Percentiles rank a stretch among this genome's conserved stretches.
Conservation (phyloP, 2,329 filamentous ascomycete genomes). For the Aspergillus texensis region DNA sequence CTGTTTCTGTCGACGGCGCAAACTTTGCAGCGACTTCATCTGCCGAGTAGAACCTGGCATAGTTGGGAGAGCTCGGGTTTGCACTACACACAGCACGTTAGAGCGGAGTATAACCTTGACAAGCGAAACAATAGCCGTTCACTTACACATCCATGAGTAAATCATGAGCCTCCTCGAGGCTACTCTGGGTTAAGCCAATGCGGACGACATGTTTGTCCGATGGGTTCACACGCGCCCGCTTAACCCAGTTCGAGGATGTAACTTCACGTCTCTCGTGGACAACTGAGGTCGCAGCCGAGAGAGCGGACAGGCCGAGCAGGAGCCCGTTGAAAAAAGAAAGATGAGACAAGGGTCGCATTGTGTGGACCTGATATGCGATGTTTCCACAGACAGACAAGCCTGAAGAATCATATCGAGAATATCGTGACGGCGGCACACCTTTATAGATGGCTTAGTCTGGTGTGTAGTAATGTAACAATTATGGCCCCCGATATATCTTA, state of each 20-base stretch:
- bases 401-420: neutral
- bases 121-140: neutral
- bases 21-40: constrained; percentile 40
- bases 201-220: constrained; percentile 18
- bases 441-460: neutral
- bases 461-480: neutral
- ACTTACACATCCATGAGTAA: constrained; percentile 37
- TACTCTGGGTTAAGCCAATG: constrained; percentile 32
- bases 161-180: constrained; percentile 31
- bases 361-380: too few relatives aligned
- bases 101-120: neutral
- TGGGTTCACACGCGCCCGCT: neutral
- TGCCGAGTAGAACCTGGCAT: constrained; percentile 36
- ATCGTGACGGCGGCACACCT: neutral
- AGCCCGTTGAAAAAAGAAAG: neutral
- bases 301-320: neutral
- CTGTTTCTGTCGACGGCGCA: constrained; percentile 33
- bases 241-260: neutral
- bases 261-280: neutral
- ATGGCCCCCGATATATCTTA: neutral
- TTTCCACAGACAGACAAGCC: neutral
- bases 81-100: constrained; percentile 22
- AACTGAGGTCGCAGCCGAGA: neutral
- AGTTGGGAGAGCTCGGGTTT: constrained; percentile 39
- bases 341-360: neutral